Conservation (phyloP, 306 rosid genomes). For the Macrotyloma uniflorum region DNA sequence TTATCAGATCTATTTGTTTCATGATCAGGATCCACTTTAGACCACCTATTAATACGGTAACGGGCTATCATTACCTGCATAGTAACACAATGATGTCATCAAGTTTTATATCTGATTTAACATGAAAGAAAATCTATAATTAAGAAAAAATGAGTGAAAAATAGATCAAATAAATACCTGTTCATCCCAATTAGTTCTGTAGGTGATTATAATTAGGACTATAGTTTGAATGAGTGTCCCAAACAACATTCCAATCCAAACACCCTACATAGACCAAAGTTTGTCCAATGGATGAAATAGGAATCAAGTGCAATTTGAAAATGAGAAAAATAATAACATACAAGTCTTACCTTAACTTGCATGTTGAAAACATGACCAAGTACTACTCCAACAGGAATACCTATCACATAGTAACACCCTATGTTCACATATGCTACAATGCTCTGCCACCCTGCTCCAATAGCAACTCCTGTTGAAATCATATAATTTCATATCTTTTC, state of each 20-base stretch:
- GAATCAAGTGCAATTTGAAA: neutral
- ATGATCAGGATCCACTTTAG: neutral
- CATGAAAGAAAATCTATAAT: neutral
- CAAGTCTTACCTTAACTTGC: slow-evolving; percentile 44
- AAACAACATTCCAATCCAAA: slow-evolving; percentile 72
- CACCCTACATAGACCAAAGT: slow-evolving; percentile 45
- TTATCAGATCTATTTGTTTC: neutral
- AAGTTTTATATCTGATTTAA: neutral
- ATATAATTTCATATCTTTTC: neutral
- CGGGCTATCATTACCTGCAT: slow-evolving; percentile 13
- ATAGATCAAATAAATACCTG: slow-evolving; percentile 42
- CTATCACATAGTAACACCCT: slow-evolving; percentile 55
- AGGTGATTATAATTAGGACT: slow-evolving; percentile 41
- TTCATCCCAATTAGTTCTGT: slow-evolving; percentile 59
- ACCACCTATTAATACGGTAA: neutral
- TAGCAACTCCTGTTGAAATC: slow-evolving; percentile 50
- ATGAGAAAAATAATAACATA: neutral
- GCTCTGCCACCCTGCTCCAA: slow-evolving; percentile 60
- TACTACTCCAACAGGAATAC: slow-evolving; percentile 47
- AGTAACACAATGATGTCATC: neutral
- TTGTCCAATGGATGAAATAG: neutral
- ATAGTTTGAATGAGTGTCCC: slow-evolving; percentile 66
- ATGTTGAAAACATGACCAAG: slow-evolving; percentile 38
- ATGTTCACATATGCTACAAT: slow-evolving; percentile 53
- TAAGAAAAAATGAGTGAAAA: neutral